Evolutionary conservation across 2,329 filamentous ascomycete genomes (phyloP).

Genomic region (Talaromyces sp.): DNA sequence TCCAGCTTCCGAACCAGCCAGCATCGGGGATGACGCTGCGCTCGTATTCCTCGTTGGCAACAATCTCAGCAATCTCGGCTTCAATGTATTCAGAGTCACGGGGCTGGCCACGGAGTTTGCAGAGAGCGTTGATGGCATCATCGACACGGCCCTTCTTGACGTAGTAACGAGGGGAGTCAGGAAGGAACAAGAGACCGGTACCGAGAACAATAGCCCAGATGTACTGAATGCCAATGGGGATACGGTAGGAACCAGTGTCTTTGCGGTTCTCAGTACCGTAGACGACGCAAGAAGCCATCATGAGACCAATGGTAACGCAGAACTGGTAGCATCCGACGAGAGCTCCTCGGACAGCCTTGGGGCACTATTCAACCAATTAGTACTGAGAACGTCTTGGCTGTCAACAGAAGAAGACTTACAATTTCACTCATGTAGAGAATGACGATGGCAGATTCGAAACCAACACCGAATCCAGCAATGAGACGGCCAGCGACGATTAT

Average conservation of each 20-base stretch:
- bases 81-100: constrained; percentile 70
- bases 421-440: constrained; percentile 89
- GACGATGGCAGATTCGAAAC: constrained; percentile 75
- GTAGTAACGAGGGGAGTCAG: constrained; percentile 81
- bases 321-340: constrained; percentile 82
- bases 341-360: constrained; percentile 71
- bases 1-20: constrained; percentile 67
- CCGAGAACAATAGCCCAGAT: constrained; percentile 74
- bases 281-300: constrained; percentile 70
- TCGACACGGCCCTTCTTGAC: constrained; percentile 73
- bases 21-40: constrained; percentile 61
- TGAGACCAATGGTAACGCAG: constrained; percentile 74
- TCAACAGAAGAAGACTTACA: constrained; percentile 22
- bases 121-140: constrained; percentile 60
- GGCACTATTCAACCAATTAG: constrained; percentile 27
- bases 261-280: constrained; percentile 64
- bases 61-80: constrained; percentile 78
- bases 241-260: constrained; percentile 70
- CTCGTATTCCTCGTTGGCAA: constrained; percentile 88
- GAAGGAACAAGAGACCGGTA: constrained; percentile 68
- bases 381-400: neutral
- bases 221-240: constrained; percentile 77
- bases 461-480: constrained; percentile 72
- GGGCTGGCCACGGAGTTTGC: constrained; percentile 70
- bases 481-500: constrained; percentile 70